Percentiles rank a stretch among this genome's conserved stretches.
Conservation (phyloP, 208 protist genomes). For the Leishmania arabica region DNA sequence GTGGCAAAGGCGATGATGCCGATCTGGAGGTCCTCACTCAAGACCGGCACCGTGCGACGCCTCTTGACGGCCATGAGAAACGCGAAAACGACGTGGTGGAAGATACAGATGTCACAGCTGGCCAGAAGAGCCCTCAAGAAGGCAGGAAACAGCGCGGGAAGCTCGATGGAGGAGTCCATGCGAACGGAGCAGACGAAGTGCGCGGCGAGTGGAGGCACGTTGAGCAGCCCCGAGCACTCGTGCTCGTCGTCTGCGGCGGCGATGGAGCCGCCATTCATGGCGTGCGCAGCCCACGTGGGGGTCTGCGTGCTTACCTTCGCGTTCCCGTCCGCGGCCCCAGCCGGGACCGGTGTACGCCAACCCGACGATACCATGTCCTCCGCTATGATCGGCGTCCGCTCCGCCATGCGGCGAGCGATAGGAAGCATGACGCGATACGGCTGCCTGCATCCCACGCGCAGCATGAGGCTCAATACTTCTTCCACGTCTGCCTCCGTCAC, state of each 20-base stretch:
- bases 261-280: neutral
- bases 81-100: slow-evolving; percentile 40
- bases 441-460: slow-evolving; percentile 29
- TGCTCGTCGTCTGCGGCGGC: neutral
- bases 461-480: slow-evolving; percentile 25
- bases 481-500: slow-evolving; percentile 39
- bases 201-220: slow-evolving; percentile 31
- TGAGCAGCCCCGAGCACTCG: neutral
- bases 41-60: neutral
- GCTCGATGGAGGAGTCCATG: slow-evolving; percentile 32
- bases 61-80: slow-evolving; percentile 40
- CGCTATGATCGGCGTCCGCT: neutral
- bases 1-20: slow-evolving; percentile 12
- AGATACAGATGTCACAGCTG: slow-evolving; percentile 48
- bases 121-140: slow-evolving; percentile 44
- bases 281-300: neutral
- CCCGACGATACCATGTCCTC: neutral
- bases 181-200: slow-evolving; percentile 69
- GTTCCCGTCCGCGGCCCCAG: neutral
- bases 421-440: slow-evolving; percentile 4
- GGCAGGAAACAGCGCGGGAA: slow-evolving; percentile 27
- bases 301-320: neutral
- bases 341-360: neutral
- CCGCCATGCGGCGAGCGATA: slow-evolving; percentile 7
- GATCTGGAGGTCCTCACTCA: slow-evolving; percentile 31